Evolutionary conservation across 2,329 filamentous ascomycete genomes (phyloP).

Genomic region (Colletotrichum australisinense): DNA sequence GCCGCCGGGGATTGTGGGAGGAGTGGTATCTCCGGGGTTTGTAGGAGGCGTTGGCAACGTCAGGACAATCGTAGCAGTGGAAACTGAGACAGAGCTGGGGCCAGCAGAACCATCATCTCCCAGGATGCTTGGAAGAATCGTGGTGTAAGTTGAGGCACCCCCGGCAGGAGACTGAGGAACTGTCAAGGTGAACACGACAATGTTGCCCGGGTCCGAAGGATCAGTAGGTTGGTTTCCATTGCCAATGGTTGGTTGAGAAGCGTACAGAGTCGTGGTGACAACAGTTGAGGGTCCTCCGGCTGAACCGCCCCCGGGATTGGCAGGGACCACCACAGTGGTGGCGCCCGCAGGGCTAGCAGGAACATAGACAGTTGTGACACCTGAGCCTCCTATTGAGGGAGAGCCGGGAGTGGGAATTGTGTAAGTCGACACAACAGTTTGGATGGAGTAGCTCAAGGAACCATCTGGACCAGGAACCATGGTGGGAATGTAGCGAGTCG

Average conservation of each 20-base stretch:
- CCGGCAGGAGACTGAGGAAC: constrained; percentile 1
- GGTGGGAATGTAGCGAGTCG: constrained; percentile 21
- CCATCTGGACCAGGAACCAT: constrained; percentile 44
- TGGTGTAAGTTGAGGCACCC: background rate
- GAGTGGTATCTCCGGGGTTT: background rate
- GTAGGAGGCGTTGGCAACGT: background rate
- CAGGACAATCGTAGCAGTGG: constrained; percentile 12
- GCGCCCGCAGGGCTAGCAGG: background rate
- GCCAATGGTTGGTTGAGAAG: constrained; percentile 45
- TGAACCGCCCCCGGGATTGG: background rate
- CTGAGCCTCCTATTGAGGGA: constrained; percentile 29
- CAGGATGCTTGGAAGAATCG: background rate
- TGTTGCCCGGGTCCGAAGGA: constrained; percentile 27
- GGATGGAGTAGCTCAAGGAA: constrained; percentile 41
- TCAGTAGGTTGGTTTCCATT: constrained; percentile 43
- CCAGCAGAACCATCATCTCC: background rate
- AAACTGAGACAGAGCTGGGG: background rate
- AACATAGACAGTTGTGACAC: background rate
- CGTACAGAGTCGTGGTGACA: constrained; percentile 39
- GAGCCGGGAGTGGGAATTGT: constrained; percentile 35
- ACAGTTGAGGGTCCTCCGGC: constrained; percentile 10
- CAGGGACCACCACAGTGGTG: background rate
- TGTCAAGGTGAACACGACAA: constrained; percentile 40
- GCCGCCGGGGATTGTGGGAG: constrained; percentile 5
- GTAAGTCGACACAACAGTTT: constrained; percentile 47